These are phyloP conservation scores for Papiliotrema laurentii DNA, from an alignment of 1,284 basidiomycete species.

Conservation along the genomic window DNA sequence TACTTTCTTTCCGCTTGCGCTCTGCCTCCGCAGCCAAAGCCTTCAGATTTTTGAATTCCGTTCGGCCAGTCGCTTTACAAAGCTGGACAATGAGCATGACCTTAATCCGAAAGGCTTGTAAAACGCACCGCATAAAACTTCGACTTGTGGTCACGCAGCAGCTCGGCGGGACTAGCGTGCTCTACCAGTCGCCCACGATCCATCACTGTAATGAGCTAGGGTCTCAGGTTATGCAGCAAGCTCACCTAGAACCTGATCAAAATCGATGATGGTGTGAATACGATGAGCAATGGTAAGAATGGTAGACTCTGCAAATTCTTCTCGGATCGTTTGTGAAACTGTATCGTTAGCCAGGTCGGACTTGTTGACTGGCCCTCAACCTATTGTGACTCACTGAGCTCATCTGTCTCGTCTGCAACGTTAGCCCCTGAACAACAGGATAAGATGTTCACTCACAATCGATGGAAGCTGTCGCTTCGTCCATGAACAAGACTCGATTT, in stretches of 20 bases:
- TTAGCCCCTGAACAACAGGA: slow-evolving; percentile 40
- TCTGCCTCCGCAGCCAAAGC: slow-evolving; percentile 43
- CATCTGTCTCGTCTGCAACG: slow-evolving; percentile 66
- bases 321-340: slow-evolving; percentile 48
- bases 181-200: slow-evolving; percentile 64
- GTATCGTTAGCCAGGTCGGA: slow-evolving; percentile 11
- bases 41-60: slow-evolving; percentile 66
- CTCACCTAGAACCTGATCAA: slow-evolving; percentile 63
- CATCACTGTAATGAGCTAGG: slow-evolving; percentile 36
- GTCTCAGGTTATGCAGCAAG: background rate
- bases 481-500: slow-evolving; percentile 72
- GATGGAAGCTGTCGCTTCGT: slow-evolving; percentile 66
- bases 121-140: slow-evolving; percentile 58
- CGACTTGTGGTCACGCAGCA: slow-evolving; percentile 63
- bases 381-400: slow-evolving; percentile 52
- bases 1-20: slow-evolving; percentile 12
- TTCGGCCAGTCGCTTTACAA: slow-evolving; percentile 75
- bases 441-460: slow-evolving; percentile 21
- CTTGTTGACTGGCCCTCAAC: background rate
- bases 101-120: background rate
- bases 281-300: slow-evolving; percentile 60
- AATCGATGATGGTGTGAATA: slow-evolving; percentile 69
- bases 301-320: slow-evolving; percentile 58
- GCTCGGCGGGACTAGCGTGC: slow-evolving; percentile 67
- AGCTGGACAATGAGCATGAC: slow-evolving; percentile 45